Evolutionary conservation across 441 rosid species (phyloP), one percentile per base, ranked within the genome.

Genomic region (Erysimum cheiri): DNA sequence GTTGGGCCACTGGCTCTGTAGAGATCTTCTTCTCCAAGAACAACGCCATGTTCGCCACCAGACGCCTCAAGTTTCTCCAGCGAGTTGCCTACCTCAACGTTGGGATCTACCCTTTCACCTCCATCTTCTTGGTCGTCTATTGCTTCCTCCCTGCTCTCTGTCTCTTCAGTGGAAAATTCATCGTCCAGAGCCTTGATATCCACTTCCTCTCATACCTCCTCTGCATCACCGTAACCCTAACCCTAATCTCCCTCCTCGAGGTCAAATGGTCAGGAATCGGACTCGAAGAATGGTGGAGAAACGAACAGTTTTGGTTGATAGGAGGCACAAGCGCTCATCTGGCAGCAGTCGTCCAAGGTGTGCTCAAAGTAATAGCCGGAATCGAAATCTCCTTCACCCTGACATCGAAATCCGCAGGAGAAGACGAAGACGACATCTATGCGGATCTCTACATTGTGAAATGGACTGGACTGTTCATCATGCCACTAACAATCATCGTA

Each of bases 1-100:
- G 98, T 57, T 90, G 98, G 98, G 98, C 97, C 1, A 93, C 98
- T 0, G 98, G 98, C 14, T 93, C 97, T 0, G 93, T 93, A 0
- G 98, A 93, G 68, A 93, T 93, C 68, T 93, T 90, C 80, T 93
- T 83, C 83, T 93, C 97, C 15, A 79, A 78, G 46, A 93, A 93
- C 88, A 93, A 93, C 37, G 89, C 96, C 0, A 32, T 89, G 12
- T 75, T 91, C 2, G 98, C 84, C 36, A 86, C 80, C 12, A 64
- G 83, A 10, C 80, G 96, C n/a, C 88, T 93, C 29, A 91, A 93
- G 74, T 93, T 93, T 81, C 84, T 87, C 24, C 97, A 93, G 57
- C 83, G 98, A 17, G 58, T 93, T 0, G 98, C 97, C 0, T 93
- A 93, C 74, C 85, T 93, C 14, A 93, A 93, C 48, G 94, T 88